Base-by-base conservation (phyloP, 208 protist species). In the Crithidia acanthocephali region DNA sequence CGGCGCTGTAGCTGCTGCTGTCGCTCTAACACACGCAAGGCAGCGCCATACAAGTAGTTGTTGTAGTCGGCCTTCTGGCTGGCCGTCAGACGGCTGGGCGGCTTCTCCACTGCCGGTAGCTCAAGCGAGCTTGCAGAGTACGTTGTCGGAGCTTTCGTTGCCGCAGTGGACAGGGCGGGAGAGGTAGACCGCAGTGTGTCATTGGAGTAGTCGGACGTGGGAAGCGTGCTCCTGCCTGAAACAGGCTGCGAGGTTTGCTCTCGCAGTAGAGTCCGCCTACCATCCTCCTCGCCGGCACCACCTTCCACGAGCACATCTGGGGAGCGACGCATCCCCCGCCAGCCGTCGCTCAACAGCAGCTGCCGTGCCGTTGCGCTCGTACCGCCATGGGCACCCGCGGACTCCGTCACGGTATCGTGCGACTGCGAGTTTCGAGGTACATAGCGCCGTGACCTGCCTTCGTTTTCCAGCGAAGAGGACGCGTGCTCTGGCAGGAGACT, bases 41-140 rank as follows among this genome's bases (percentile, higher is more conserved):
- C 87, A 6, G 84, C 72, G 5, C 51, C 7, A 44, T 84, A 74
- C 37, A 92, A 72, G 59, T 83, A 90, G 22, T 35, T 44, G 8
- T 92, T 75, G 71, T 92, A 92, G 45, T 33, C 58, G 5, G 20
- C 28, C 42, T 74, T 73, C 59, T 87, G 72, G 28, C 74, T 76
- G 0, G 58, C 58, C 0, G 79, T 79, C 2, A 92, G 68, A 15
- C 57, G 37, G 16, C 80, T 50, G 25, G 70, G 25, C 8, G 47
- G 20, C 18, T 68, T 33, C 18, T 56, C 62, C 0, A 6, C 2
- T 0, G 33, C 13, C 0, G 45, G 44, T 2, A 6, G 20, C 8
- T 59, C 37, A 0, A 28, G 20, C 13, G 50, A 9, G 32, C 64
- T 62, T 25, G n/a, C 42, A 15, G 20, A 53, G 42, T 53, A 55